phyloP scores from a whole-genome alignment of 1,139 yeast genomes.

The Pichia cactophila region DNA sequence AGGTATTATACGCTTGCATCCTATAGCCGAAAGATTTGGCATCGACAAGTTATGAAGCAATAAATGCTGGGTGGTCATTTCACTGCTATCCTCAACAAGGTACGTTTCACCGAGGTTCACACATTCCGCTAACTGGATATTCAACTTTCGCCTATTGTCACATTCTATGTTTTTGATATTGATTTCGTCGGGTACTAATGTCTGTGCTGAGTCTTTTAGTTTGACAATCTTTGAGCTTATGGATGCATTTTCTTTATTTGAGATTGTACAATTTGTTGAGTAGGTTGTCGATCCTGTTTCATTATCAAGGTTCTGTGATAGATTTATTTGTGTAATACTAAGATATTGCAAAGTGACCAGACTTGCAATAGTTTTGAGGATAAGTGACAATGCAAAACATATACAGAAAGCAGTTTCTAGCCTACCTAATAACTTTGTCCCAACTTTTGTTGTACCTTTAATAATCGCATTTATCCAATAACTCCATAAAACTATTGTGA shows the following conservation, averaged over 20 bases:
- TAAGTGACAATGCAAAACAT: constrained; percentile 6
- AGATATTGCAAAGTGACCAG: background rate
- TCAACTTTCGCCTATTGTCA: background rate
- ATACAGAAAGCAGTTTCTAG: constrained; percentile 8
- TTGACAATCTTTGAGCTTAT: background rate
- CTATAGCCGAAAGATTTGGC: background rate
- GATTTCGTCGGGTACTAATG: constrained; percentile 4
- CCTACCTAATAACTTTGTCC: constrained; percentile 2
- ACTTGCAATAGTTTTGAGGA: constrained; percentile 2
- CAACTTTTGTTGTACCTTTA: background rate
- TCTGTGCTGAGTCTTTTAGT: constrained; percentile 9
- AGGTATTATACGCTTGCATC: background rate
- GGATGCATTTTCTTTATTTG: background rate
- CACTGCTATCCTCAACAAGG: constrained; percentile 1
- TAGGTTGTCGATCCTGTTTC: background rate
- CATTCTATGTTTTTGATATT: background rate
- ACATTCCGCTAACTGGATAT: constrained; percentile 2
- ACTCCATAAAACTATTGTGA: constrained; percentile 6
- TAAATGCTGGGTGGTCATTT: constrained; percentile 5
- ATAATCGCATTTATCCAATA: constrained; percentile 13
- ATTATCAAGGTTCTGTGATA: no score
- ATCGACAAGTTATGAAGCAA: constrained; percentile 1
- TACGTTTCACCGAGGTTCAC: background rate
- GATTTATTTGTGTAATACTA: no score
- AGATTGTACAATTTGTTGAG: background rate